These are phyloP conservation scores for Besnoitia besnoiti DNA, from an alignment of 169 alveolate genomes.

Conservation along the genomic window DNA sequence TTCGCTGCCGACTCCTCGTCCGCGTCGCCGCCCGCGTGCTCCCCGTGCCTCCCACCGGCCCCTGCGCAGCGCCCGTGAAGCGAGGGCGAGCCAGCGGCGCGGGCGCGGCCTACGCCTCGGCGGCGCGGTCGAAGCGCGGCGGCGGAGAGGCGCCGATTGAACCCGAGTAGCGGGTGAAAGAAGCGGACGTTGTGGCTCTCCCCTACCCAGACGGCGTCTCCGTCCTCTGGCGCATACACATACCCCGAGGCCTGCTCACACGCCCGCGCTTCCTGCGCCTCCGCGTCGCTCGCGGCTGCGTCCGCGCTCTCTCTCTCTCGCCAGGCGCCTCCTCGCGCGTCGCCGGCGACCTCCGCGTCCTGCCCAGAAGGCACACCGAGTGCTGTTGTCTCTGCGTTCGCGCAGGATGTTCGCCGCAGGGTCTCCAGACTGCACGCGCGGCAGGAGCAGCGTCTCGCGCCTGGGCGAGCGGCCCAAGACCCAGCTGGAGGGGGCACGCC, in stretches of 20 bases:
- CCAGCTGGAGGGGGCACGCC: not conserved
- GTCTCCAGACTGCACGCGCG: too few relatives aligned
- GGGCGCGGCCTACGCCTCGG: too few relatives aligned
- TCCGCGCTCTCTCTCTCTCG: not conserved
- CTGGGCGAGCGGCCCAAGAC: not conserved
- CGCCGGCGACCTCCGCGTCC: not conserved
- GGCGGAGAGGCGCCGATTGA: not conserved
- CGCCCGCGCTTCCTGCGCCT: not conserved
- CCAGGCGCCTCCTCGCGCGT: not conserved
- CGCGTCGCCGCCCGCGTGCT: too few relatives aligned
- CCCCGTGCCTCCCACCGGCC: too few relatives aligned
- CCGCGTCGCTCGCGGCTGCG: not conserved
- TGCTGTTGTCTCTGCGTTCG: not conserved
- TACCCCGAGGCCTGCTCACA: slow-evolving; percentile 16
- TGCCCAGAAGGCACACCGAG: not conserved
- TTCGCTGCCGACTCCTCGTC: too few relatives aligned
- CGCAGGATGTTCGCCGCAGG: too few relatives aligned
- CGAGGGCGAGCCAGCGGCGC: too few relatives aligned
- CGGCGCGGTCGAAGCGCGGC: not conserved
- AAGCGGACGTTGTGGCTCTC: not conserved
- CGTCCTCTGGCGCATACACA: not conserved
- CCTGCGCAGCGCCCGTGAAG: too few relatives aligned
- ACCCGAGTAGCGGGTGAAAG: slow-evolving; percentile 17
- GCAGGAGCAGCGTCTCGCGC: not conserved
- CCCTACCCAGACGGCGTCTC: not conserved